Conservation (phyloP, 352 stramenopile species). For the Phytophthora ohioensis region DNA sequence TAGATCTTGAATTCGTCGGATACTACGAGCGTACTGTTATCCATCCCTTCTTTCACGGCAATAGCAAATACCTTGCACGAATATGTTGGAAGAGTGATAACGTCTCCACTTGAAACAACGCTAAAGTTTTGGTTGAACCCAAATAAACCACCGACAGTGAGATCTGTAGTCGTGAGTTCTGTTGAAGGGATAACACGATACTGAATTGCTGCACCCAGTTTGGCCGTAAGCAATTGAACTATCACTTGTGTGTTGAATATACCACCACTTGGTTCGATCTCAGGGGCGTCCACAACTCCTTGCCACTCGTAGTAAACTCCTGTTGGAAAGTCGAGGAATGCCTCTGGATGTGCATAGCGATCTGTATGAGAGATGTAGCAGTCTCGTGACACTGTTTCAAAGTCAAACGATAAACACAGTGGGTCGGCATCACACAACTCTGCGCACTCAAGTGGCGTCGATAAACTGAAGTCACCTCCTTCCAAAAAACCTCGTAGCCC, state of each 20-base stretch:
- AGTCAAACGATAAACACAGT: slow-evolving; percentile 79
- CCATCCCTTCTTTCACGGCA: slow-evolving; percentile 70
- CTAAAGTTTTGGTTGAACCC: slow-evolving; percentile 31
- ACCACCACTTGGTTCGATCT: slow-evolving; percentile 70
- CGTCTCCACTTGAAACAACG: slow-evolving; percentile 46
- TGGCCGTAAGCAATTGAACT: slow-evolving; percentile 59
- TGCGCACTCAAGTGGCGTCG: slow-evolving; percentile 50
- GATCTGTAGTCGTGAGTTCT: slow-evolving; percentile 19
- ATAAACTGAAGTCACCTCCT: slow-evolving; percentile 54
- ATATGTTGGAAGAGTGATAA: slow-evolving; percentile 63
- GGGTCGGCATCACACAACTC: slow-evolving; percentile 53
- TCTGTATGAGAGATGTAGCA: slow-evolving; percentile 85
- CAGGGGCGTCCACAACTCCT: slow-evolving; percentile 49
- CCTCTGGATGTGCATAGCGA: slow-evolving; percentile 66
- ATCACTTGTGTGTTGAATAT: slow-evolving; percentile 65
- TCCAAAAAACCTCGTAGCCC: slow-evolving; percentile 69
- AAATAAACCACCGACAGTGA: slow-evolving; percentile 41
- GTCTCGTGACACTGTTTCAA: slow-evolving; percentile 57
- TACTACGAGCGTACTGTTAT: slow-evolving; percentile 52
- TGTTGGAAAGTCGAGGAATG: slow-evolving; percentile 72
- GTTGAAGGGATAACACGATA: slow-evolving; percentile 56
- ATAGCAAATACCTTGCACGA: slow-evolving; percentile 71
- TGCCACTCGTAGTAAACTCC: slow-evolving; percentile 87
- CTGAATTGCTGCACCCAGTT: slow-evolving; percentile 65
- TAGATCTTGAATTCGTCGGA: slow-evolving; percentile 71